phyloP scores from a whole-genome alignment of 2,329 filamentous ascomycete genomes.

The Neurospora sp. region DNA sequence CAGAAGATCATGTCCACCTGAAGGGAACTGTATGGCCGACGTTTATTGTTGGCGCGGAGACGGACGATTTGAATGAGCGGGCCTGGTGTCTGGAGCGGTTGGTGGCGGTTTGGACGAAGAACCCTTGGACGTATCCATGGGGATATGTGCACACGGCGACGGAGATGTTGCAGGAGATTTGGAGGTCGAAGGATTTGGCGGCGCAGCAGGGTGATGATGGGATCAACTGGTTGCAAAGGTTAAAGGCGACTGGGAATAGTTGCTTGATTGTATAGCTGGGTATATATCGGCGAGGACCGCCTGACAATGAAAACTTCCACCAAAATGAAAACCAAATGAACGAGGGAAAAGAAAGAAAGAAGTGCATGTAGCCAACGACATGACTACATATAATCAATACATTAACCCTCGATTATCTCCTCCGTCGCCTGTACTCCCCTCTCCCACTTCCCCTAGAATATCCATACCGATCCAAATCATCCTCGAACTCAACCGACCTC shows the following conservation, averaged over 20 bases:
- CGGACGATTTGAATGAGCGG: constrained; percentile 30
- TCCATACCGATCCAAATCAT: not conserved
- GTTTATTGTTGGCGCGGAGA: constrained; percentile 45
- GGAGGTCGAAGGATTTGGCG: constrained; percentile 26
- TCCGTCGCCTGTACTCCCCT: not conserved
- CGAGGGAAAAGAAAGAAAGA: not conserved
- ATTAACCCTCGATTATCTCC: not conserved
- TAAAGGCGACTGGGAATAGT: constrained; percentile 31
- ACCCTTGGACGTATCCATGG: constrained; percentile 35
- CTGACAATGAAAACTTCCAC: not conserved
- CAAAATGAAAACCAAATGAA: not conserved
- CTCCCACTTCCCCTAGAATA: not conserved
- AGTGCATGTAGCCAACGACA: not conserved
- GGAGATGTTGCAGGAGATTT: constrained; percentile 34
- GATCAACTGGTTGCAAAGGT: constrained; percentile 33
- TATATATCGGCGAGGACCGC: not conserved
- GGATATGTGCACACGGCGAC: constrained; percentile 38
- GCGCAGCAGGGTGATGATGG: constrained; percentile 12
- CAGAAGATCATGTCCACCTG: constrained; percentile 39
- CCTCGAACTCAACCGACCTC: not conserved
- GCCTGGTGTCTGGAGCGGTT: constrained; percentile 39
- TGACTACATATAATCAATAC: not conserved
- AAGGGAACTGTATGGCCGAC: constrained; percentile 48
- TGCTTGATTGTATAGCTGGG: constrained; percentile 30
- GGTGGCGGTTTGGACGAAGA: constrained; percentile 19